Evolutionary conservation across 345 rosid genomes (phyloP).

Genomic region (Lumnitzera racemosa): DNA sequence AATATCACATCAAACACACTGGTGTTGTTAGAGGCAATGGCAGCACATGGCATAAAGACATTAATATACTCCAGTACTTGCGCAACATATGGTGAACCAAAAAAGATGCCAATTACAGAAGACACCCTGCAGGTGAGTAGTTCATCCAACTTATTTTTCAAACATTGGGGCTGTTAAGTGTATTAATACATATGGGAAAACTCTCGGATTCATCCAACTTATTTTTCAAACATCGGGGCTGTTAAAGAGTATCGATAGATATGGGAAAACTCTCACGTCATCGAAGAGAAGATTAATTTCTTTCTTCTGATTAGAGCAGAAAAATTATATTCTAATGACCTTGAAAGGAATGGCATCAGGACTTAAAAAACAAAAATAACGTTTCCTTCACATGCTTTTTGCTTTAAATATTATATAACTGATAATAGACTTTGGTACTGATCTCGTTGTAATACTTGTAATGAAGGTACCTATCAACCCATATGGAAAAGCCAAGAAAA

Average conservation of each 20-base stretch:
- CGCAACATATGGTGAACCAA: constrained; percentile 98
- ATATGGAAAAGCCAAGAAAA: constrained; percentile 96
- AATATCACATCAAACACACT: constrained; percentile 94
- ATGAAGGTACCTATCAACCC: constrained; percentile 84
- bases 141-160: neutral
- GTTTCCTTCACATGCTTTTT: neutral
- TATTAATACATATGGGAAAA: no score
- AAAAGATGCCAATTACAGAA: constrained; percentile 95
- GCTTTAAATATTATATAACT: neutral
- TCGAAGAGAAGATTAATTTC: no score
- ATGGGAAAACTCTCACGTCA: no score
- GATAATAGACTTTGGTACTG: neutral
- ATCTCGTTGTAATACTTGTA: neutral
- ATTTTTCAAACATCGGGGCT: no score
- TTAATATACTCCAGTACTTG: constrained; percentile 97
- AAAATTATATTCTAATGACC: no score
- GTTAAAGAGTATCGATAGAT: no score
- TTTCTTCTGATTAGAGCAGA: no score
- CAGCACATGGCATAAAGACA: constrained; percentile 68
- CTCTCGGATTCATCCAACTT: neutral
- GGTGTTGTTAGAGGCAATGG: constrained; percentile 81
- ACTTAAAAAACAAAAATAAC: no score
- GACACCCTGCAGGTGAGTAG: constrained; percentile 68
- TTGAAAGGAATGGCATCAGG: no score
- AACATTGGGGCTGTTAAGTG: no score